phyloP scores from a whole-genome alignment of 805 yeast species.

The Suhomyces vadensis region DNA sequence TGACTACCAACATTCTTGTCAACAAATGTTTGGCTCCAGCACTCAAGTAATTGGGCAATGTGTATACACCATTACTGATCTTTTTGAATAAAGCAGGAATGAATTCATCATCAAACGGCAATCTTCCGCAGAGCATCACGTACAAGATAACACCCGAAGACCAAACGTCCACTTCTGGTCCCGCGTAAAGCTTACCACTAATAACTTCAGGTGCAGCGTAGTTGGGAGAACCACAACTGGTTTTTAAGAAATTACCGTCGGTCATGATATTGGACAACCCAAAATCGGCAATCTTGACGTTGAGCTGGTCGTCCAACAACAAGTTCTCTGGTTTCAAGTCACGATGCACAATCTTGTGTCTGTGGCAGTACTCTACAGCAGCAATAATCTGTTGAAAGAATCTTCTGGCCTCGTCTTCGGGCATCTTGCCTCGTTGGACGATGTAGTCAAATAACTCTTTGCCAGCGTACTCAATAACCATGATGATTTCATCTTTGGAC shows the following conservation, averaged over 20 bases:
- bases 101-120: slow-evolving; percentile 33
- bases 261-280: slow-evolving; percentile 34
- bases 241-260: slow-evolving; percentile 32
- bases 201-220: slow-evolving; percentile 36
- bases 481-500: slow-evolving; percentile 31
- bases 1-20: slow-evolving; percentile 32
- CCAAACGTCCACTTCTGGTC: slow-evolving; percentile 35
- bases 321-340: slow-evolving; percentile 87
- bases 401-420: slow-evolving; percentile 31
- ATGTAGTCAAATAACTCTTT: slow-evolving; percentile 32
- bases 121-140: slow-evolving; percentile 32
- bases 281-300: slow-evolving; percentile 32
- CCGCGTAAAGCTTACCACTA: slow-evolving; percentile 32
- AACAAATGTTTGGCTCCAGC: slow-evolving; percentile 29
- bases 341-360: slow-evolving; percentile 44
- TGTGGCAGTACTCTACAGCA: slow-evolving; percentile 33
- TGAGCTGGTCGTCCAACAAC: slow-evolving; percentile 30
- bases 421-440: slow-evolving; percentile 31
- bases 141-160: slow-evolving; percentile 31
- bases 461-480: slow-evolving; percentile 33
- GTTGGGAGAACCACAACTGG: slow-evolving; percentile 33
- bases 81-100: slow-evolving; percentile 33
- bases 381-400: slow-evolving; percentile 33
- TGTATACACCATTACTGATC: slow-evolving; percentile 33
- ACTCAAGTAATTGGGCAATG: slow-evolving; percentile 32